A percentile compares a stretch with the other conserved stretches of the same genome.
phyloP scores from a whole-genome alignment of 2,329 filamentous ascomycete genomes.

The Stromatinia cepivora region DNA sequence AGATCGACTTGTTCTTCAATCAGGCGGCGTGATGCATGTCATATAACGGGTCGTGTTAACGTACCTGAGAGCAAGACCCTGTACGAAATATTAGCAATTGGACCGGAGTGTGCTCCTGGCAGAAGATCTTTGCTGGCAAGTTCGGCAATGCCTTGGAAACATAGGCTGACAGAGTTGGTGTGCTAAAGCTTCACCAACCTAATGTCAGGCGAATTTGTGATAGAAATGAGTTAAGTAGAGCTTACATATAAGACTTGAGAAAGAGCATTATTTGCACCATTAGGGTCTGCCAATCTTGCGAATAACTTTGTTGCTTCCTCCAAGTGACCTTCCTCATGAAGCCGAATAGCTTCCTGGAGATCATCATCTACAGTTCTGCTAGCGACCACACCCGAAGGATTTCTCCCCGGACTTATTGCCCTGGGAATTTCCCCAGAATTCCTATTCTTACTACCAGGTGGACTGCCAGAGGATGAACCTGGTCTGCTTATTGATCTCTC shows the following conservation, averaged over 20 bases:
- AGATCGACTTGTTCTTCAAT: not conserved
- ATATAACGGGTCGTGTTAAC: slow-evolving; percentile 41
- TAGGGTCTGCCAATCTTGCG: slow-evolving; percentile 75
- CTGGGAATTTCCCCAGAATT: slow-evolving; percentile 13
- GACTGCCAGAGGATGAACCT: slow-evolving; percentile 40
- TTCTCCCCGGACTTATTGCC: slow-evolving; percentile 23
- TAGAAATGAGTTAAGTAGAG: not conserved
- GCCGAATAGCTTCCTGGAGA: slow-evolving; percentile 92
- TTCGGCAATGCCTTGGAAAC: not conserved
- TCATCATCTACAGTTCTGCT: slow-evolving; percentile 61
- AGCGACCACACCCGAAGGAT: slow-evolving; percentile 44
- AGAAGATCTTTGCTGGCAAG: slow-evolving; percentile 19
- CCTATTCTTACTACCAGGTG: slow-evolving; percentile 30
- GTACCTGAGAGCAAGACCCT: slow-evolving; percentile 79
- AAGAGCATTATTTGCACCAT: slow-evolving; percentile 85
- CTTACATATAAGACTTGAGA: slow-evolving; percentile 82
- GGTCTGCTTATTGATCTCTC: slow-evolving; percentile 47
- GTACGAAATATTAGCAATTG: slow-evolving; percentile 14
- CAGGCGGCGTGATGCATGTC: slow-evolving; percentile 23
- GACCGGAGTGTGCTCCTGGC: slow-evolving; percentile 9
- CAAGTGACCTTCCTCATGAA: slow-evolving; percentile 84
- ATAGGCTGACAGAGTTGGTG: not conserved
- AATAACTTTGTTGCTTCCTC: slow-evolving; percentile 83
- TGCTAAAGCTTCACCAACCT: slow-evolving; percentile 12
- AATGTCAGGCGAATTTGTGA: not conserved